phyloP scores from a whole-genome alignment of 371 early-diverging fungal species.

The Actinomucor elegans region DNA sequence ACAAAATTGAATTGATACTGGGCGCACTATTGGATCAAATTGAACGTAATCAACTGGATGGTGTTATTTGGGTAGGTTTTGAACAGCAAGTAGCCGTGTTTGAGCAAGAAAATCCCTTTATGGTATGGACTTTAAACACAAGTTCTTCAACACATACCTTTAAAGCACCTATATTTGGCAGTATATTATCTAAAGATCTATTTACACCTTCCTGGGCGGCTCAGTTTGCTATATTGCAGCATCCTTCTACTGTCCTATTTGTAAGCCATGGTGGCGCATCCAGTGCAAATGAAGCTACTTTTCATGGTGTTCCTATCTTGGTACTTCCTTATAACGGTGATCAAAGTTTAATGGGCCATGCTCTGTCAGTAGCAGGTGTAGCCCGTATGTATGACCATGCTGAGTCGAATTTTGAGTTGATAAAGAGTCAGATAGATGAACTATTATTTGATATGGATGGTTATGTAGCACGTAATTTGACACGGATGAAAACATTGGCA shows the following conservation, averaged over 20 bases:
- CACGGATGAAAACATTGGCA: constrained; percentile 11
- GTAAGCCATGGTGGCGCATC: constrained; percentile 42
- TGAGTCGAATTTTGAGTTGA: not conserved
- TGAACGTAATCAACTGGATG: constrained; percentile 23
- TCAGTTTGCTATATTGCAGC: constrained; percentile 33
- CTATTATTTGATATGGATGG: constrained; percentile 4
- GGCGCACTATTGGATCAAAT: constrained; percentile 20
- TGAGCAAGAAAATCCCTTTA: not conserved
- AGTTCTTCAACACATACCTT: not conserved
- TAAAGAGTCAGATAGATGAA: not conserved
- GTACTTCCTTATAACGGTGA: constrained; percentile 36
- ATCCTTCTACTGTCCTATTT: constrained; percentile 32
- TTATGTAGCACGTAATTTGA: constrained; percentile 1
- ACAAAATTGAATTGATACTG: constrained; percentile 18
- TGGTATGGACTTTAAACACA: not conserved
- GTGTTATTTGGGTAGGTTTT: constrained; percentile 30
- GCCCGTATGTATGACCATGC: not conserved
- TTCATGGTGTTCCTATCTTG: constrained; percentile 24
- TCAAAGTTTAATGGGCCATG: constrained; percentile 12
- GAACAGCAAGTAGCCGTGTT: not conserved
- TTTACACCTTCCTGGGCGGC: constrained; percentile 28
- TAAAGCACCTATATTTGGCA: not conserved
- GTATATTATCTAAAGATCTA: not conserved
- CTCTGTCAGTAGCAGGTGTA: constrained; percentile 9
- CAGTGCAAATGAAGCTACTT: constrained; percentile 31